A percentile compares a stretch with the other conserved stretches of the same genome.
Conservation (phyloP, 805 yeast genomes). For the Candida endomychidarum region DNA sequence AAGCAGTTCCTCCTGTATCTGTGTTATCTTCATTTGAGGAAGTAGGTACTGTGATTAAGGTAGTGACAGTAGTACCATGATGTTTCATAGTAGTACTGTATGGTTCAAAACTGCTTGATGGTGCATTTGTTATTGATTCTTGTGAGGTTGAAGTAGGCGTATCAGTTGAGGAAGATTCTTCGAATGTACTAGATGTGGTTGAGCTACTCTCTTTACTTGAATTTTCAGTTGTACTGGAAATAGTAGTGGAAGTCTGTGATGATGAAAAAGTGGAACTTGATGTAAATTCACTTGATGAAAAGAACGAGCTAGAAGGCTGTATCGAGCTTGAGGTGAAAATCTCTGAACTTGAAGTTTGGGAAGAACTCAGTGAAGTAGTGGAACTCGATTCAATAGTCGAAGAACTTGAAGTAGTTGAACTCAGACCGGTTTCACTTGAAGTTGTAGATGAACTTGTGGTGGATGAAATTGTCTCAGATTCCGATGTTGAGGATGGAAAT, state of each 20-base stretch:
- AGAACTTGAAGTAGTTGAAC: neutral
- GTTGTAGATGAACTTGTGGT: neutral
- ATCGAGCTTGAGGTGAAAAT: neutral
- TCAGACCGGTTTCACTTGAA: neutral
- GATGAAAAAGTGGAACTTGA: neutral
- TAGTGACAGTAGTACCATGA: constrained; percentile 40
- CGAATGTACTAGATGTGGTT: neutral
- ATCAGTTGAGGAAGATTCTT: neutral
- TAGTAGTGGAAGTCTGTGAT: neutral
- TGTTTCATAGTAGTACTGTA: constrained; percentile 15
- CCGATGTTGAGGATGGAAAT: neutral
- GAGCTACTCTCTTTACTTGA: too few relatives aligned
- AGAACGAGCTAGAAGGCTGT: constrained; percentile 1
- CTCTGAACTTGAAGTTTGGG: constrained; percentile 1
- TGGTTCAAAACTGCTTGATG: constrained; percentile 11
- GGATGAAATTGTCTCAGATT: neutral
- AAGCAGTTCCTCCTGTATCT: constrained; percentile 15
- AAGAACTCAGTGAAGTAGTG: neutral
- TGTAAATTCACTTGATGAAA: neutral
- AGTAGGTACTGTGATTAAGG: constrained; percentile 39
- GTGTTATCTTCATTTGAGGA: constrained; percentile 14
- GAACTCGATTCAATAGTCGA: neutral
- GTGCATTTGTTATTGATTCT: constrained; percentile 3
- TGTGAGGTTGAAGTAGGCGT: constrained; percentile 2
- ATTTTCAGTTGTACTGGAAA: too few relatives aligned